Evolutionary conservation across 2,329 filamentous ascomycete species (phyloP), one percentile per base, ranked within the genome.

Genomic region (Talaromyces islandicus): DNA sequence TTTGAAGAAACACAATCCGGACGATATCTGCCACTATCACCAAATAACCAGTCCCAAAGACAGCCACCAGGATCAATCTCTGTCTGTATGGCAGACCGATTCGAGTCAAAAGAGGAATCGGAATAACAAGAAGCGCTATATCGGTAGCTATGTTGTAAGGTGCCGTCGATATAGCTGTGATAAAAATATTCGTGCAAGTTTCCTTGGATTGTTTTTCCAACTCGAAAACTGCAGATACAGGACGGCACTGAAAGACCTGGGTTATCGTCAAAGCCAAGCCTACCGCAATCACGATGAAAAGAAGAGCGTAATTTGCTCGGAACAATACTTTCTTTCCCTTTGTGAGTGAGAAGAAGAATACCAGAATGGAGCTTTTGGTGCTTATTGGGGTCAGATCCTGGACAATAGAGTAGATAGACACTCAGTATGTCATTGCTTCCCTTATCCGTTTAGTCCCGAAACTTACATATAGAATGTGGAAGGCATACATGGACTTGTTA

Each of bases 31-130:
- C 21, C n/a, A 56, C 17, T 29, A 56, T 56, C 30, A 56, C 58
- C 9, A 56, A 52, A 21, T 30, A 41, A n/a, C 19, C 53, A 25
- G 21, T 30, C 10, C 53, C 30, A 32, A 60, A 60, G 19, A 43
- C 30, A 6, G 55, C 14, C 12, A 60, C 43, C 54, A 60, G 14
- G 17, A 52, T 56, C 24, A 56, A 14, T 76, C 96, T 97, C 41
- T 60, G 24, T 21, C 58, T 32, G 19, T 51, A 52, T 17, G 53
- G 58, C 24, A 60, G 24, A 7, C 29, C 32, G 24, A 56, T 53
- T 19, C 30, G 53, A 30, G 58, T 60, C 30, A 56, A 46, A 17
- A 56, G 54, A 19, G 46, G 58, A 32, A 60, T 53, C 7, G 53
- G 53, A 10, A 59, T 25, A 3, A 59, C 38, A 24, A 59, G 38